phyloP scores from a whole-genome alignment of 495 filamentous ascomycete genomes.

The Penicillium egyptiacum region DNA sequence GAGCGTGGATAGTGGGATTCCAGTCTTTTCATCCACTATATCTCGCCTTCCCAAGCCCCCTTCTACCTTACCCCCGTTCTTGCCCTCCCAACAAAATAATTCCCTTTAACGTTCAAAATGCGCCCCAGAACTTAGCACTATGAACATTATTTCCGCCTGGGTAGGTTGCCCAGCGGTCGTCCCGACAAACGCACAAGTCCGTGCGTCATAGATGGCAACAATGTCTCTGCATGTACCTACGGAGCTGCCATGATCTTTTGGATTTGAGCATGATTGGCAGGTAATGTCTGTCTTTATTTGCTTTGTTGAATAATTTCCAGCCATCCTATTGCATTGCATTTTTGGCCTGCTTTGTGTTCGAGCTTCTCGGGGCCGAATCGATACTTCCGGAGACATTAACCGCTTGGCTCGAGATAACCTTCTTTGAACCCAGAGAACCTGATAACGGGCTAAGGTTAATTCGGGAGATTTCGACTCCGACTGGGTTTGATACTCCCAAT shows the following conservation, averaged over 20 bases:
- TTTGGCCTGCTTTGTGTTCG: not conserved
- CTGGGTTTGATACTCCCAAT: not conserved
- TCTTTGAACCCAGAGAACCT: not conserved
- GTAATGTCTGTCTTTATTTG: not conserved
- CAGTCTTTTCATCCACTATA: not conserved
- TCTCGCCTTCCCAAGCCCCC: not conserved
- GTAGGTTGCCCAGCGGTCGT: too few relatives aligned
- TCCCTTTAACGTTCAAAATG: not conserved
- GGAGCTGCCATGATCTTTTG: not conserved
- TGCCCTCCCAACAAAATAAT: not conserved
- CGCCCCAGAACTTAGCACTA: not conserved
- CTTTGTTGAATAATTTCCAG: not conserved
- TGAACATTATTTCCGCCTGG: not conserved
- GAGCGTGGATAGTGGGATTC: not conserved
- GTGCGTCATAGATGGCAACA: not conserved
- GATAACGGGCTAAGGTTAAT: not conserved
- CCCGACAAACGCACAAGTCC: not conserved
- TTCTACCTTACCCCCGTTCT: not conserved
- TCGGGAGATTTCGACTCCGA: not conserved
- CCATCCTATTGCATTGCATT: not conserved
- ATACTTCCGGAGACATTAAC: not conserved
- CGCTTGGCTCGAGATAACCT: not conserved
- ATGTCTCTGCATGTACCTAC: too few relatives aligned
- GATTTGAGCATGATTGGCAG: not conserved
- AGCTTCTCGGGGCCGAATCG: not conserved